Evolutionary conservation across 2,329 filamentous ascomycete genomes (phyloP).

Genomic region (Colletotrichum sp.): DNA sequence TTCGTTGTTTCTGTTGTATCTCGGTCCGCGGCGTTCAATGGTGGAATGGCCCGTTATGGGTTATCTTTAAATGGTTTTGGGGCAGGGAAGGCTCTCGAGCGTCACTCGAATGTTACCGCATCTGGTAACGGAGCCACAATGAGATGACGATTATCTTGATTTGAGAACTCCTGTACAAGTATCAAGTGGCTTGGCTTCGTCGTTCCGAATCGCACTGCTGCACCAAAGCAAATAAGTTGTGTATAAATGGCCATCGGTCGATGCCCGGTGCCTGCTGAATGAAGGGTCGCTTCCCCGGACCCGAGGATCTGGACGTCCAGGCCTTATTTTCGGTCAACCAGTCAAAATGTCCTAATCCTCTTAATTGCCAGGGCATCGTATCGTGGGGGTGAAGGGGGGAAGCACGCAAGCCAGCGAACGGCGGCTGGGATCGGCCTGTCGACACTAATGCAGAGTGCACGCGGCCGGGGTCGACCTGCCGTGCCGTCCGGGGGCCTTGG

Average conservation of each 20-base stretch:
- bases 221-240: background rate
- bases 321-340: background rate
- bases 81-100: background rate
- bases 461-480: background rate
- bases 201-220: background rate
- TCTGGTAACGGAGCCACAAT: background rate
- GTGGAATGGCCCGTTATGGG: background rate
- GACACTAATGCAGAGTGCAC: background rate
- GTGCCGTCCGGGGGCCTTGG: background rate
- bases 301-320: background rate
- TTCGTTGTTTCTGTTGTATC: constrained; percentile 11
- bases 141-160: background rate
- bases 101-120: background rate
- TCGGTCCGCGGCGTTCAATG: constrained; percentile 2
- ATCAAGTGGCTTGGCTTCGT: background rate
- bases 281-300: background rate
- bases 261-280: background rate
- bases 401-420: background rate
- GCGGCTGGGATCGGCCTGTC: background rate
- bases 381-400: background rate
- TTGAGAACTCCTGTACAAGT: background rate
- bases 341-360: background rate
- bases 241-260: background rate
- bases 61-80: background rate
- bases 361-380: too few relatives aligned